Percentiles rank a stretch among this genome's conserved stretches.
Conservation (phyloP, 2,329 filamentous ascomycete genomes). For the Trichoderma polysporum region DNA sequence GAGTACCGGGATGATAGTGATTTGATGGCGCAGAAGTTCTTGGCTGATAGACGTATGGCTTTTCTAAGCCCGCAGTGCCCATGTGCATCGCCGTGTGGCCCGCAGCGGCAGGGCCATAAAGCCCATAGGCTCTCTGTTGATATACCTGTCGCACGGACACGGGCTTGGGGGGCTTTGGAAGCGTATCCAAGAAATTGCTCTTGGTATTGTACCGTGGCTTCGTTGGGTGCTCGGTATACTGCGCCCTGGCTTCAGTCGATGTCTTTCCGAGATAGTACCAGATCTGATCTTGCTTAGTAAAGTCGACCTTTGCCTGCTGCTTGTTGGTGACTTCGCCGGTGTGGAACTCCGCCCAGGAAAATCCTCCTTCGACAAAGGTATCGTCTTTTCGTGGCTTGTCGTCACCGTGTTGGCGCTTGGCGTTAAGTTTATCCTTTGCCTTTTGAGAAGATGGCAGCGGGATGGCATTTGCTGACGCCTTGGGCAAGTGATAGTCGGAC, state of each 20-base stretch:
- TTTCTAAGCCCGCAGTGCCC: slow-evolving; percentile 48
- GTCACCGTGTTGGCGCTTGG: slow-evolving; percentile 59
- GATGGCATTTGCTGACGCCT: slow-evolving; percentile 70
- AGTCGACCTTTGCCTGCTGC: slow-evolving; percentile 66
- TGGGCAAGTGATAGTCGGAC: slow-evolving; percentile 68
- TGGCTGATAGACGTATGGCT: slow-evolving; percentile 16
- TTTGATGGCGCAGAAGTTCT: slow-evolving; percentile 29
- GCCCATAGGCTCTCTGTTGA: slow-evolving; percentile 31
- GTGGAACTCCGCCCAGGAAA: slow-evolving; percentile 79
- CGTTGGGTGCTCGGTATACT: slow-evolving; percentile 78
- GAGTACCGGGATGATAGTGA: slow-evolving; percentile 26
- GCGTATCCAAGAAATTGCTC: slow-evolving; percentile 70
- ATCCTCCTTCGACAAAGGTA: slow-evolving; percentile 58
- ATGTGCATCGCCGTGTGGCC: slow-evolving; percentile 61
- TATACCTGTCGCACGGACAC: slow-evolving; percentile 29
- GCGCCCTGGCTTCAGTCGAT: slow-evolving; percentile 86
- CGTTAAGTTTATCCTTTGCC: slow-evolving; percentile 66
- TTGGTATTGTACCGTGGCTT: slow-evolving; percentile 62
- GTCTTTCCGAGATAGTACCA: slow-evolving; percentile 86
- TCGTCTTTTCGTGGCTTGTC: slow-evolving; percentile 65
- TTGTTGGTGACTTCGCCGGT: slow-evolving; percentile 57
- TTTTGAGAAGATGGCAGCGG: slow-evolving; percentile 65
- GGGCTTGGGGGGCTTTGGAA: slow-evolving; percentile 53
- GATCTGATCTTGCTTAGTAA: slow-evolving; percentile 70
- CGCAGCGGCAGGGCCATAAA: slow-evolving; percentile 37